These are phyloP conservation scores for Echeveria elegans DNA, from an alignment of 164 flowering plant species.

Conservation along the genomic window DNA sequence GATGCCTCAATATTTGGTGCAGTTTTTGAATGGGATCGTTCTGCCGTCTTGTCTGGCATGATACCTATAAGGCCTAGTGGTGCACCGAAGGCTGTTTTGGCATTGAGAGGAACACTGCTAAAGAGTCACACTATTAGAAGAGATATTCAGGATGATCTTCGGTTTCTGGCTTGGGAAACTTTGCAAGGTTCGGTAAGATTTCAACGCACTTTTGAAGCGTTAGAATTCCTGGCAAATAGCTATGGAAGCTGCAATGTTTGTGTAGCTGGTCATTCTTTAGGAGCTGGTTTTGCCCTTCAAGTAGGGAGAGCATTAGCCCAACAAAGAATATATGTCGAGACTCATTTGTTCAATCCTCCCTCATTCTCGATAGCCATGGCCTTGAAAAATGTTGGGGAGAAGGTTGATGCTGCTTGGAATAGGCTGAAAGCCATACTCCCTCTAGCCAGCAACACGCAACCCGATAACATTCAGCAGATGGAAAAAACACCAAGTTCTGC, in stretches of 20 bases:
- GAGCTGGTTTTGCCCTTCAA: constrained; percentile 94
- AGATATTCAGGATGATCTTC: constrained; percentile 82
- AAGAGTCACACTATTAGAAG: constrained; percentile 71
- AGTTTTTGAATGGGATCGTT: constrained; percentile 84
- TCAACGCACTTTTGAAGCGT: constrained; percentile 44
- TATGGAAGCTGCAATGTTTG: constrained; percentile 77
- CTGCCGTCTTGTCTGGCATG: constrained; percentile 75
- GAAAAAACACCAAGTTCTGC: constrained; percentile 11
- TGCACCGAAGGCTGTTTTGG: constrained; percentile 83
- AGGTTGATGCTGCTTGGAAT: constrained; percentile 61
- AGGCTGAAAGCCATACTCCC: constrained; percentile 75
- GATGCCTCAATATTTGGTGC: constrained; percentile 94
- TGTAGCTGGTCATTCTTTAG: constrained; percentile 87
- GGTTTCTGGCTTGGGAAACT: constrained; percentile 91
- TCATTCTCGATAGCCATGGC: constrained; percentile 84
- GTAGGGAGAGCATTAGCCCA: constrained; percentile 82
- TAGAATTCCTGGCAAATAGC: constrained; percentile 33
- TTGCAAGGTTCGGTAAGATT: constrained; percentile 80
- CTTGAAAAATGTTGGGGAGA: constrained; percentile 63
- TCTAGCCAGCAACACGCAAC: constrained; percentile 22
- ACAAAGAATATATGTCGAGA: constrained; percentile 71
- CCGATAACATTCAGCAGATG: constrained; percentile 15
- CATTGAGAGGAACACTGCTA: constrained; percentile 75
- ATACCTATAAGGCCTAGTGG: constrained; percentile 74
- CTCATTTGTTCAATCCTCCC: constrained; percentile 94